Evolutionary conservation across 345 rosid species (phyloP).

Genomic region (Arabis alpina): DNA sequence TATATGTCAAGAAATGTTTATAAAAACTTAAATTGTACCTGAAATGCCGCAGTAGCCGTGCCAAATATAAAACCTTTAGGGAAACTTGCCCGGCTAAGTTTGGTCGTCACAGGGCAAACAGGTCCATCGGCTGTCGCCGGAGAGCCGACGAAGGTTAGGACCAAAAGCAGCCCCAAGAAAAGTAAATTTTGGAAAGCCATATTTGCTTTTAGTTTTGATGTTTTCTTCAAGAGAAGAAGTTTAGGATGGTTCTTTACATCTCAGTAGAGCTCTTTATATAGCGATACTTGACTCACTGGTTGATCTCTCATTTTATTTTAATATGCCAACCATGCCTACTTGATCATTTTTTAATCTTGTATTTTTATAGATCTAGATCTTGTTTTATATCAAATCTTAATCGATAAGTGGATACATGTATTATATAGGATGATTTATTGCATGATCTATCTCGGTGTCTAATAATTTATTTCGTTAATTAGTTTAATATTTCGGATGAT

Average conservation of each 20-base stretch:
- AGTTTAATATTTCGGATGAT: not conserved
- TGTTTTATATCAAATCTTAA: not conserved
- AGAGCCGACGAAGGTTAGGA: conserved; percentile 23
- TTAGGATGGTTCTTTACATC: conserved; percentile 4
- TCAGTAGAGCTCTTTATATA: conserved; percentile 8
- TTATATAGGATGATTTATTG: not conserved
- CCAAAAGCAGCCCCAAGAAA: conserved; percentile 27
- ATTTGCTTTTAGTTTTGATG: not conserved
- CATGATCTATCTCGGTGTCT: not conserved
- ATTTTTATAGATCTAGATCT: not conserved
- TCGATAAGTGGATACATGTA: not conserved
- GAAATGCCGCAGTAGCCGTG: conserved; percentile 41
- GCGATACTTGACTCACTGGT: not conserved
- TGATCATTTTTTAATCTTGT: not conserved
- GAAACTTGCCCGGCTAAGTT: conserved; percentile 38
- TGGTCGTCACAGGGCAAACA: conserved; percentile 25
- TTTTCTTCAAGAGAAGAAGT: not conserved
- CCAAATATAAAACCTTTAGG: conserved; percentile 41
- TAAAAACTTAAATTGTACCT: conserved; percentile 28
- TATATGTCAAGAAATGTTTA: not conserved
- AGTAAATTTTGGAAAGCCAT: conserved; percentile 29
- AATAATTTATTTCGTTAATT: not conserved
- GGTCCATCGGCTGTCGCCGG: conserved; percentile 25
- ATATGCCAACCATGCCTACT: not conserved
- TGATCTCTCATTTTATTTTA: not conserved